Evolutionary conservation across 2,329 filamentous ascomycete species (phyloP).

Genomic region (Talaromyces atroroseus): DNA sequence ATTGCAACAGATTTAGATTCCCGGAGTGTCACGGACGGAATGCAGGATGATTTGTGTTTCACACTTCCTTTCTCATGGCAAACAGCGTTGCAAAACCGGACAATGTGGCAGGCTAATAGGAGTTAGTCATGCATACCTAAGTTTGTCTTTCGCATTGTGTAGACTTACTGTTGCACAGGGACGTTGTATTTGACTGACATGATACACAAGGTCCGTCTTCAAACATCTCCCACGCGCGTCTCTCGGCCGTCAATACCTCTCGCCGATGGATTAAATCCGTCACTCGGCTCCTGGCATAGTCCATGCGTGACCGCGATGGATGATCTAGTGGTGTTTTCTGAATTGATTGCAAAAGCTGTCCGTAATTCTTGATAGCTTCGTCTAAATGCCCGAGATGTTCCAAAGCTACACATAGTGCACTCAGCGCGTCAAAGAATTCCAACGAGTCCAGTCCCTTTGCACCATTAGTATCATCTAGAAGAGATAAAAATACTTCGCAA

Average conservation of each 20-base stretch:
- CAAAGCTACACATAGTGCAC: constrained; percentile 24
- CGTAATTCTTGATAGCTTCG: constrained; percentile 26
- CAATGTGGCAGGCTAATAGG: constrained; percentile 24
- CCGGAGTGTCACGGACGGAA: constrained; percentile 26
- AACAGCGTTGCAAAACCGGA: constrained; percentile 24
- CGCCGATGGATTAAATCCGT: constrained; percentile 23
- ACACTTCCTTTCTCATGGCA: constrained; percentile 19
- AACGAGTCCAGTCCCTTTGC: constrained; percentile 22
- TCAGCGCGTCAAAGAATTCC: constrained; percentile 27
- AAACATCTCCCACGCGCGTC: constrained; percentile 23
- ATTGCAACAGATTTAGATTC: constrained; percentile 27
- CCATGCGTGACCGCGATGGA: constrained; percentile 22
- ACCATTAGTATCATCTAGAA: constrained; percentile 24
- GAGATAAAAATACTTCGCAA: constrained; percentile 20
- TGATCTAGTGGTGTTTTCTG: constrained; percentile 20
- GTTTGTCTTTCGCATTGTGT: background rate
- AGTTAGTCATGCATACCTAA: background rate
- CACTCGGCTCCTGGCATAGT: constrained; percentile 24
- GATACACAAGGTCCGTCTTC: constrained; percentile 20
- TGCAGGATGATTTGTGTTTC: constrained; percentile 20
- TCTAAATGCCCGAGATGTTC: constrained; percentile 26
- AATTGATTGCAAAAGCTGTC: constrained; percentile 24
- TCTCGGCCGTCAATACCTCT: constrained; percentile 22
- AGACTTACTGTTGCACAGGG: constrained; percentile 24
- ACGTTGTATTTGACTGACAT: constrained; percentile 19